These are phyloP conservation scores for Zizania latifolia DNA, from an alignment of 176 grass and related monocot species.

Conservation along the genomic window DNA sequence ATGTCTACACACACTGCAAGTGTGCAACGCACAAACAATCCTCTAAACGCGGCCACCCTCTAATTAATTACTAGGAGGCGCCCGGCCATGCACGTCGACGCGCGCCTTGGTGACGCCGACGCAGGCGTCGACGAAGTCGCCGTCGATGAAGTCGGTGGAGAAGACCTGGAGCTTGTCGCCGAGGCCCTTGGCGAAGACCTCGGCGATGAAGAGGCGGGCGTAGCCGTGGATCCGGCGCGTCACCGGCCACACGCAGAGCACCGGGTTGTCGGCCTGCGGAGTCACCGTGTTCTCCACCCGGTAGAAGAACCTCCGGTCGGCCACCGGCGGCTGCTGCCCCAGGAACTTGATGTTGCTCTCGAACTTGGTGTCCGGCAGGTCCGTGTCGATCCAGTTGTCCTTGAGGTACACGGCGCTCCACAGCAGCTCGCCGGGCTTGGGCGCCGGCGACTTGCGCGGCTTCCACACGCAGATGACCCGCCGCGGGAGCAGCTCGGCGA, in stretches of 20 bases:
- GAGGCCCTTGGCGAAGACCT: constrained; percentile 54
- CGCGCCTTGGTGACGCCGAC: constrained; percentile 70
- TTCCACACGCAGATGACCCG: constrained; percentile 93
- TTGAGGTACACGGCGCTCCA: constrained; percentile 55
- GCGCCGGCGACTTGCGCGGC: constrained; percentile 57
- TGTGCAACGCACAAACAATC: too few species aligned
- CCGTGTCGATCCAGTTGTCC: constrained; percentile 95
- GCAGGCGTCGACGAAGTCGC: constrained; percentile 87
- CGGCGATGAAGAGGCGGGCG: constrained; percentile 66
- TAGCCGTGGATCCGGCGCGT: constrained; percentile 51
- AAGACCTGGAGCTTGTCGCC: constrained; percentile 66
- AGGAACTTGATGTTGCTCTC: constrained; percentile 72
- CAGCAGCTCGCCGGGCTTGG: constrained; percentile 39
- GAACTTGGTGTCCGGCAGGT: constrained; percentile 83
- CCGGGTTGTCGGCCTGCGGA: constrained; percentile 65
- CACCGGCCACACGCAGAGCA: constrained; percentile 63
- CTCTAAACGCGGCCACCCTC: too few species aligned
- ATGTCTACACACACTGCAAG: too few species aligned
- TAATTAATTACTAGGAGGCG: too few species aligned
- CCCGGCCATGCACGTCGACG: constrained; percentile 29
- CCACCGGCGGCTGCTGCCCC: constrained; percentile 45
- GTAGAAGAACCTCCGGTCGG: constrained; percentile 50
- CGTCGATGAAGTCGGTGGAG: constrained; percentile 87
- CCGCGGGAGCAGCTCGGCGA: constrained; percentile 61
- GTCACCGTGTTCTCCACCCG: constrained; percentile 94